Conservation (phyloP, 768 basidiomycete species). For the Tylopilus plumbeoviolaceoides region DNA sequence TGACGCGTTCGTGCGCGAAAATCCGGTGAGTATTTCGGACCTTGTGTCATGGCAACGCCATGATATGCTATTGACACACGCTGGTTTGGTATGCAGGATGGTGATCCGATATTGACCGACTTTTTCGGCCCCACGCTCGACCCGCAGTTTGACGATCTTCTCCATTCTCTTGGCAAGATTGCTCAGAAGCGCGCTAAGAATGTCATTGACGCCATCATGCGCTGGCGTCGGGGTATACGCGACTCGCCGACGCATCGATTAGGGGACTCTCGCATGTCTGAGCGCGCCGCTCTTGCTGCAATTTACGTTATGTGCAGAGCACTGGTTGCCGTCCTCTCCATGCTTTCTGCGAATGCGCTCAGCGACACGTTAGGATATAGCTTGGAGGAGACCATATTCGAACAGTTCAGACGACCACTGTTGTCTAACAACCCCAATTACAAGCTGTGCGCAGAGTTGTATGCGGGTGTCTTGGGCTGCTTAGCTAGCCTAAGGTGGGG, state of each 20-base stretch:
- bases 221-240: constrained; percentile 78
- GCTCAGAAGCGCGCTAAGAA: constrained; percentile 81
- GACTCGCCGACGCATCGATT: constrained; percentile 45
- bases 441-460: constrained; percentile 75
- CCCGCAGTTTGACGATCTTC: constrained; percentile 74
- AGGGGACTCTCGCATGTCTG: constrained; percentile 36
- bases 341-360: constrained; percentile 70
- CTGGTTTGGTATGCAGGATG: constrained; percentile 45
- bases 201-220: constrained; percentile 82
- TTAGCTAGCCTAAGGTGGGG: constrained; percentile 75
- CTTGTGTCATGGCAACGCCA: background rate
- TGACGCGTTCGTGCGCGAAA: constrained; percentile 64
- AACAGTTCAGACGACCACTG: constrained; percentile 70
- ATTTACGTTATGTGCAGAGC: constrained; percentile 90
- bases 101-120: constrained; percentile 60
- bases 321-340: constrained; percentile 70
- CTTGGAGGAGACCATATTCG: constrained; percentile 86
- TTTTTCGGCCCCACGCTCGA: constrained; percentile 74
- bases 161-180: constrained; percentile 81
- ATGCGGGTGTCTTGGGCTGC: constrained; percentile 79
- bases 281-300: constrained; percentile 76
- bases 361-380: constrained; percentile 74
- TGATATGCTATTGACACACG: constrained; percentile 1
- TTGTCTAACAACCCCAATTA: constrained; percentile 69
- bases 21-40: constrained; percentile 49